Conservation (phyloP, 1,139 yeast species). For the Pichia sp. region DNA sequence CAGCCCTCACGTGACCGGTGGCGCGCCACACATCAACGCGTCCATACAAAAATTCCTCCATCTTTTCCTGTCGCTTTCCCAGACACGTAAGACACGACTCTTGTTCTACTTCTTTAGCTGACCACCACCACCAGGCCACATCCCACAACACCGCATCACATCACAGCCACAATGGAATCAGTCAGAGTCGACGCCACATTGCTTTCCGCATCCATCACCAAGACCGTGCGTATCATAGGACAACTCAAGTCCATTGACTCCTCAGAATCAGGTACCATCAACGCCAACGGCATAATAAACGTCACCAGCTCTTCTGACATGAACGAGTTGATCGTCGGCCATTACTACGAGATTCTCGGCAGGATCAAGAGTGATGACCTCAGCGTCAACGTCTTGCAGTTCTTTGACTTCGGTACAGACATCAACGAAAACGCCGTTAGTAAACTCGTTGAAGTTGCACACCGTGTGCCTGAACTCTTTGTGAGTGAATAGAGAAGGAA, state of each 20-base stretch:
- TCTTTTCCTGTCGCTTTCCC: no score
- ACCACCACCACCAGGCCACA: no score
- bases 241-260: slow-evolving; percentile 27
- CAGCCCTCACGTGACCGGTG: no score
- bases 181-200: slow-evolving; percentile 38
- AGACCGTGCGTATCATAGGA: slow-evolving; percentile 38
- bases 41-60: no score
- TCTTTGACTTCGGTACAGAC: slow-evolving; percentile 33
- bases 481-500: neutral
- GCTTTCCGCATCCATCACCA: slow-evolving; percentile 29
- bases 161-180: slow-evolving; percentile 26
- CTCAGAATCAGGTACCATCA: slow-evolving; percentile 11
- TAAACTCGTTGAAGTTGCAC: slow-evolving; percentile 32
- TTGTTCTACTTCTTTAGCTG: no score
- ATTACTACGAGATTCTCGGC: slow-evolving; percentile 38
- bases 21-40: no score
- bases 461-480: slow-evolving; percentile 13
- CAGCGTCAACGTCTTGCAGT: slow-evolving; percentile 33
- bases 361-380: slow-evolving; percentile 33
- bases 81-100: no score
- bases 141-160: no score
- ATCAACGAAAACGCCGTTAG: slow-evolving; percentile 35
- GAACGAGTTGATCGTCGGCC: slow-evolving; percentile 25
- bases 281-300: slow-evolving; percentile 27
- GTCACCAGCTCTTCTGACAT: slow-evolving; percentile 20